Conservation (phyloP, 2,329 filamentous ascomycete genomes). For the Fusarium sp. region DNA sequence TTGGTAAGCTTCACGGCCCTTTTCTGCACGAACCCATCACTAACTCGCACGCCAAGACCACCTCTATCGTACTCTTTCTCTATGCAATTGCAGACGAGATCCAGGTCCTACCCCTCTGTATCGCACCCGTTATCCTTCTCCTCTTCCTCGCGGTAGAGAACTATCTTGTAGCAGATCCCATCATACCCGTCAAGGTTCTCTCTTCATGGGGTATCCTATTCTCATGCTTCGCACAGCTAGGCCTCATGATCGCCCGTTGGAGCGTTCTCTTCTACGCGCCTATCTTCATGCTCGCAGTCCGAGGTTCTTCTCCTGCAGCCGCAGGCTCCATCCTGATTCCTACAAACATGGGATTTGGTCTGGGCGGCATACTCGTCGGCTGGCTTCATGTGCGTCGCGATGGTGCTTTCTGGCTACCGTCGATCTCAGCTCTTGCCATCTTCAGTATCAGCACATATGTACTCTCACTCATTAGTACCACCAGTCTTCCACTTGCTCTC, state of each 20-base stretch:
- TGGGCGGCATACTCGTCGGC: conserved; percentile 79
- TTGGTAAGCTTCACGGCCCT: conserved; percentile 61
- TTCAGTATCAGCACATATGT: conserved; percentile 72
- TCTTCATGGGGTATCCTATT: conserved; percentile 77
- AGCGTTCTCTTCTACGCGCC: conserved; percentile 84
- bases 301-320: conserved; percentile 74
- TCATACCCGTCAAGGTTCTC: conserved; percentile 79
- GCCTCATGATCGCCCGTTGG: conserved; percentile 86
- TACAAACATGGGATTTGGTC: conserved; percentile 83
- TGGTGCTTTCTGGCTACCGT: conserved; percentile 79
- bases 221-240: conserved; percentile 79
- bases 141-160: conserved; percentile 74
- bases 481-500: conserved; percentile 60
- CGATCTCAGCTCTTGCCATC: conserved; percentile 68
- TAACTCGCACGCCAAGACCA: conserved; percentile 57
- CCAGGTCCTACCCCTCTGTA: conserved; percentile 67
- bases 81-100: conserved; percentile 76
- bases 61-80: conserved; percentile 78
- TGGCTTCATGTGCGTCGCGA: conserved; percentile 79
- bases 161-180: conserved; percentile 73
- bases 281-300: conserved; percentile 82
- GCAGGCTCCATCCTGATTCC: conserved; percentile 83
- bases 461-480: conserved; percentile 67
- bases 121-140: conserved; percentile 65
- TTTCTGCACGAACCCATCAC: background rate